Evolutionary conservation across 2,329 filamentous ascomycete genomes (phyloP).

Genomic region (Aureobasidium leucospermi): DNA sequence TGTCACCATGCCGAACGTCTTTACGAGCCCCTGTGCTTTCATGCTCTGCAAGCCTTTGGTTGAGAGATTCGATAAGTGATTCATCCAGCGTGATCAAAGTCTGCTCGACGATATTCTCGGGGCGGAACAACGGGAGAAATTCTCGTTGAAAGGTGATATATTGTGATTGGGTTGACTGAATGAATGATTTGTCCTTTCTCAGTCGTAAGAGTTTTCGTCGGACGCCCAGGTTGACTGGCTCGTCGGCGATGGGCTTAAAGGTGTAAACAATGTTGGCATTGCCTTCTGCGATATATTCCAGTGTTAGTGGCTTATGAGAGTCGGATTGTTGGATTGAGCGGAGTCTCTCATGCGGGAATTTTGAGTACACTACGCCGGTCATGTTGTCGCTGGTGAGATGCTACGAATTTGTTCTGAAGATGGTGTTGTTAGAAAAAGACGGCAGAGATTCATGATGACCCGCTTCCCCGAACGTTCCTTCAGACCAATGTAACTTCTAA

Average conservation of each 20-base stretch:
- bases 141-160: slow-evolving; percentile 20
- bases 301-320: background rate
- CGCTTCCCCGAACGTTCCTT: background rate
- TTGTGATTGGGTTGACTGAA: slow-evolving; percentile 23
- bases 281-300: slow-evolving; percentile 31
- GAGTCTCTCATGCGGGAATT: background rate
- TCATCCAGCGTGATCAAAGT: slow-evolving; percentile 22
- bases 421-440: background rate
- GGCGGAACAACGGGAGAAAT: slow-evolving; percentile 25
- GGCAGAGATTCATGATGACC: background rate
- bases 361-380: background rate
- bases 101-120: slow-evolving; percentile 25
- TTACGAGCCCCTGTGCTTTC: slow-evolving; percentile 17
- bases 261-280: slow-evolving; percentile 31
- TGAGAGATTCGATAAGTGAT: slow-evolving; percentile 20
- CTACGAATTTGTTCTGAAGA: background rate
- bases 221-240: slow-evolving; percentile 16
- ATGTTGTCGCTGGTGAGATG: background rate
- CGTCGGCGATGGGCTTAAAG: slow-evolving; percentile 16
- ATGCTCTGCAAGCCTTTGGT: slow-evolving; percentile 18
- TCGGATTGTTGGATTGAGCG: background rate
- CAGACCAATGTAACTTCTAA: background rate
- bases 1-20: slow-evolving; percentile 20
- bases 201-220: slow-evolving; percentile 25
- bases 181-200: slow-evolving; percentile 26